A percentile compares a stretch with the other conserved stretches of the same genome.
phyloP scores from a whole-genome alignment of 331 rosid species.

The Telfairia occidentalis region DNA sequence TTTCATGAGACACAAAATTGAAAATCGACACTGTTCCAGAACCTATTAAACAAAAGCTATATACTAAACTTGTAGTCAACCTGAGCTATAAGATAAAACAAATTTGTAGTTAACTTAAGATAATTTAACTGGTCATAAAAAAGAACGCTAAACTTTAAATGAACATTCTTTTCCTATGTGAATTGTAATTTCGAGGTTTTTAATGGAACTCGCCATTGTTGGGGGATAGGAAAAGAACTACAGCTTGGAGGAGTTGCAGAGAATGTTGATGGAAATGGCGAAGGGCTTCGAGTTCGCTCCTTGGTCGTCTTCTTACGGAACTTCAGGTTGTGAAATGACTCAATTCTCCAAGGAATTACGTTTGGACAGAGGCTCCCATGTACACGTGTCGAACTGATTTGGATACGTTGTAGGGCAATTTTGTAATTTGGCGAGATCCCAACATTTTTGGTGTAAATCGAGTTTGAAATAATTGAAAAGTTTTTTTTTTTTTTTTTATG shows the following conservation, averaged over 20 bases:
- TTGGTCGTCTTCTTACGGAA: not conserved
- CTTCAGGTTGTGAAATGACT: not conserved
- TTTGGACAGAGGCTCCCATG: not conserved
- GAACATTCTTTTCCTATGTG: no score
- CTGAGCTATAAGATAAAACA: no score
- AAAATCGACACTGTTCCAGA: no score
- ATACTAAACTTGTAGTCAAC: no score
- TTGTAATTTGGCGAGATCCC: not conserved
- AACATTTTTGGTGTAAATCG: not conserved
- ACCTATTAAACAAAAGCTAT: no score
- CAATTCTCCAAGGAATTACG: not conserved
- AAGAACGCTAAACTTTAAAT: no score
- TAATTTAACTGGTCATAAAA: no score
- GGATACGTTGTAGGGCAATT: not conserved
- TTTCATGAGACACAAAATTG: no score
- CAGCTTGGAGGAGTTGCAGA: slow-evolving; percentile 7
- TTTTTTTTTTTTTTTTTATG: no score
- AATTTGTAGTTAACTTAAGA: no score
- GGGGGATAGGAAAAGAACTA: not conserved
- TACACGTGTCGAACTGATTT: not conserved
- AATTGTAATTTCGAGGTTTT: not conserved
- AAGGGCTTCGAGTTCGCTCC: not conserved
- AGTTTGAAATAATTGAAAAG: no score
- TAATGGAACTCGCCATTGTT: not conserved
- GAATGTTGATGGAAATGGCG: not conserved